phyloP scores from a whole-genome alignment of 257 asterid species.

The Solanum neorickii region DNA sequence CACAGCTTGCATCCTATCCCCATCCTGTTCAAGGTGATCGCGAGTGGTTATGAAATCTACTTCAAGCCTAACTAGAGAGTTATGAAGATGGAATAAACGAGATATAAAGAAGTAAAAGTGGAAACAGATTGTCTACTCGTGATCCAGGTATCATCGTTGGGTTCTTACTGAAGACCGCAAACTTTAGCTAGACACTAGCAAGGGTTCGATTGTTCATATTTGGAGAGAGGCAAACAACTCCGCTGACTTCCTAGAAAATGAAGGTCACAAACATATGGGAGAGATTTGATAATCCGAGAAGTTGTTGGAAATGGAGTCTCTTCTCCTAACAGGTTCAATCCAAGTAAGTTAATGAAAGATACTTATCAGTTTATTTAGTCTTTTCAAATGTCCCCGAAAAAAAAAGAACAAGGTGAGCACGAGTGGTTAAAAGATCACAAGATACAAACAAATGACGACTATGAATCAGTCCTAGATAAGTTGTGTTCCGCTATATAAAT shows the following conservation, averaged over 20 bases:
- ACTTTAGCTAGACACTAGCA: background rate
- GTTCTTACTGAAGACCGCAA: background rate
- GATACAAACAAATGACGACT: background rate
- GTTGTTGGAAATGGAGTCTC: background rate
- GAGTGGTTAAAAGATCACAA: background rate
- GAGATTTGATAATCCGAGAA: background rate
- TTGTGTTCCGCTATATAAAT: background rate
- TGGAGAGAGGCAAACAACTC: too few relatives aligned
- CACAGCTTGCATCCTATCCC: constrained; percentile 87
- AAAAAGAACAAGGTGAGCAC: background rate
- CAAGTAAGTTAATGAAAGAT: background rate
- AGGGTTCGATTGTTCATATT: background rate
- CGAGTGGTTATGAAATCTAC: background rate
- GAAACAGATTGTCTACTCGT: background rate
- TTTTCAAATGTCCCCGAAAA: background rate
- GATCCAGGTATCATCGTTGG: background rate
- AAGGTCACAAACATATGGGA: background rate
- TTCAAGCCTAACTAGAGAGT: background rate
- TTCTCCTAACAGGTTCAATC: background rate
- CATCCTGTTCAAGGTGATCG: constrained; percentile 43
- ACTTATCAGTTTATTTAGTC: background rate
- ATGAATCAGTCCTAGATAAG: background rate
- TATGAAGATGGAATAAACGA: background rate
- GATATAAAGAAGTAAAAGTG: background rate
- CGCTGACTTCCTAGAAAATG: background rate